Percentiles rank a stretch among this genome's conserved stretches.
phyloP scores from a whole-genome alignment of 73 alveolate genomes.

The Stentor roeselii region DNA sequence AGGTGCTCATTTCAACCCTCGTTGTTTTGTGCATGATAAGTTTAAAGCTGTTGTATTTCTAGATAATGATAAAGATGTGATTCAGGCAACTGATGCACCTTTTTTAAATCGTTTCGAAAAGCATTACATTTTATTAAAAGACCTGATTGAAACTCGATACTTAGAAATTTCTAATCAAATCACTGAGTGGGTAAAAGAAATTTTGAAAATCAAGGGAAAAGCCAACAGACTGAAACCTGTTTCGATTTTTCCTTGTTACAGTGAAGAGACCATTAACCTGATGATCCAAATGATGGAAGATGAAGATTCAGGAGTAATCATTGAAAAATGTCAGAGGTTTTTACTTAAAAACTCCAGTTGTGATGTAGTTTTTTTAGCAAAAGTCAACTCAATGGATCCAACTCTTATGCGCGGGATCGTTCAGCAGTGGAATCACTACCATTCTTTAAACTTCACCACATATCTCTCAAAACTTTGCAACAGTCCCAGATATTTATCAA shows the following conservation, averaged over 20 bases:
- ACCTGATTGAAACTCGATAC: not conserved
- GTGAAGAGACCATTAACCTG: not conserved
- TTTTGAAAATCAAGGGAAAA: not conserved
- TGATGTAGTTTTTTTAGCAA: not conserved
- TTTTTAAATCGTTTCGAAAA: slow-evolving; percentile 62
- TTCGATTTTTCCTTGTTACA: not conserved
- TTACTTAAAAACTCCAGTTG: not conserved
- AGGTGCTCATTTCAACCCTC: slow-evolving; percentile 40
- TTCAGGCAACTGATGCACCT: slow-evolving; percentile 40
- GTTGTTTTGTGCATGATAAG: slow-evolving; percentile 35
- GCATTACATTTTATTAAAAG: slow-evolving; percentile 45
- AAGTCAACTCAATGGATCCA: not conserved
- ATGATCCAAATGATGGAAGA: not conserved
- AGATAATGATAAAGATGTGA: slow-evolving; percentile 34
- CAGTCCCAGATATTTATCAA: too few species aligned
- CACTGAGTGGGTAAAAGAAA: not conserved
- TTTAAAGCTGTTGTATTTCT: slow-evolving; percentile 38
- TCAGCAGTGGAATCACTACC: too few species aligned
- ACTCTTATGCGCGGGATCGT: too few species aligned
- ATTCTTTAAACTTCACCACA: too few species aligned
- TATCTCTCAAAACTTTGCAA: too few species aligned
- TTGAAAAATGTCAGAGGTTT: not conserved
- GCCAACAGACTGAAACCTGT: not conserved
- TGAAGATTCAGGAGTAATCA: not conserved
- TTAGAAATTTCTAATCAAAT: not conserved